Percentiles rank a stretch among this genome's conserved stretches.
Conservation (phyloP, 306 rosid species). For the Quercus glauca region DNA sequence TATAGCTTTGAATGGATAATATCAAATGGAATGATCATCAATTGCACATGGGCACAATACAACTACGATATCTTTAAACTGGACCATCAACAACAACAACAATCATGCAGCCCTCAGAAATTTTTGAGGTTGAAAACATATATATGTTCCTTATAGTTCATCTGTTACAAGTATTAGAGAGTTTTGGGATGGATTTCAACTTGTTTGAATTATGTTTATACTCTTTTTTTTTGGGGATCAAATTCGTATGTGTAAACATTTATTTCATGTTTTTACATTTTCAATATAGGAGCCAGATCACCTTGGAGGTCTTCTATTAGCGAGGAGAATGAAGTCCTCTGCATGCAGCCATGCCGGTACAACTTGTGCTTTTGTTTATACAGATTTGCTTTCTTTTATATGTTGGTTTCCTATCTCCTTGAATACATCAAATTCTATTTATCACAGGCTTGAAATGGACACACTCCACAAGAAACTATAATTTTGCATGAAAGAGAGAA, state of each 20-base stretch:
- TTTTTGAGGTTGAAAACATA: background rate
- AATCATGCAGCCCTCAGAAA: background rate
- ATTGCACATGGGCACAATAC: background rate
- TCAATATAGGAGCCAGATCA: conserved; percentile 52
- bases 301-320: conserved; percentile 63
- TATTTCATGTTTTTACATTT: background rate
- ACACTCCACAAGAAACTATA: conserved; percentile 54
- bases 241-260: background rate
- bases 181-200: background rate
- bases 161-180: background rate
- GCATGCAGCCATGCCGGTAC: conserved; percentile 86
- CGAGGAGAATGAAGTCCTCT: conserved; percentile 90
- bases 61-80: background rate
- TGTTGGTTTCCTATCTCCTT: background rate
- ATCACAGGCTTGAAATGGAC: conserved; percentile 80
- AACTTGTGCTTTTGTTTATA: background rate
- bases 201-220: background rate
- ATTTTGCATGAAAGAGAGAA: conserved; percentile 62
- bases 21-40: background rate
- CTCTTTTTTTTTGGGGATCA: background rate
- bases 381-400: conserved; percentile 13
- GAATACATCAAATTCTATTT: conserved; percentile 14
- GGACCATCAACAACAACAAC: background rate
- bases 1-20: background rate
- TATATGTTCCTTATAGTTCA: background rate